Evolutionary conservation across 1,139 yeast genomes (phyloP), one percentile per base, ranked within the genome.

Genomic region (Yamadazyma buinensis): DNA sequence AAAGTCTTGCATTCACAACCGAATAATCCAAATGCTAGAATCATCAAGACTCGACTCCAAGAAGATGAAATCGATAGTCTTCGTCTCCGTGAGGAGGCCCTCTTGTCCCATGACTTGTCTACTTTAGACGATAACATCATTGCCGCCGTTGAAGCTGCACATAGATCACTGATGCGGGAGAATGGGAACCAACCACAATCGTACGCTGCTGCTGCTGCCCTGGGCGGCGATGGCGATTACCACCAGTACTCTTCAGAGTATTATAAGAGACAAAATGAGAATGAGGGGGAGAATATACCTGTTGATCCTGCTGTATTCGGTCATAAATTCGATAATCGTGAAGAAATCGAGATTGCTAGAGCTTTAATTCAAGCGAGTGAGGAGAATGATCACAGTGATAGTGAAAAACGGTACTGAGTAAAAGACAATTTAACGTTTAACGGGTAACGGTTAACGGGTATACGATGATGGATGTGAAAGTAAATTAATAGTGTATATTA

Each of bases 101-200:
- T 57, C 24, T 45, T 56, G 5, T 48, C 58, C 18, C 72, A 48
- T 40, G 75, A 71, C 32, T 57, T 72, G 34, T 61, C 71, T 3
- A 61, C 67, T 1, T 52, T 70, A 32, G 78, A 73, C 42, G 73
- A 67, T 36, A 78, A 79, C 32, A 70, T 80, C 10, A 72, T 80
- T 38, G 86, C 84, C 0, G 85, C 80, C 3, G 84, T 80, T 2
- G 84, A 79, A 44, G 79, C 80, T 30, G 84, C 80, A 0, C 80
- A 75, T 43, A 46, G 72, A 34, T 55, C 67, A 2, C 66, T 57
- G 24, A 56, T 57, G 33, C 32, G 47, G 17, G 38, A n/a, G n/a
- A 13, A 14, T 18, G 10, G 27, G 13, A 18, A 17, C 11, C 19
- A 11, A 7, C 15, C n/a, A 14, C 10, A 20, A n/a, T 49, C 61